Percentiles rank a stretch among this genome's conserved stretches.
phyloP scores from a whole-genome alignment of 345 rosid species.

The Brassica carinata region DNA sequence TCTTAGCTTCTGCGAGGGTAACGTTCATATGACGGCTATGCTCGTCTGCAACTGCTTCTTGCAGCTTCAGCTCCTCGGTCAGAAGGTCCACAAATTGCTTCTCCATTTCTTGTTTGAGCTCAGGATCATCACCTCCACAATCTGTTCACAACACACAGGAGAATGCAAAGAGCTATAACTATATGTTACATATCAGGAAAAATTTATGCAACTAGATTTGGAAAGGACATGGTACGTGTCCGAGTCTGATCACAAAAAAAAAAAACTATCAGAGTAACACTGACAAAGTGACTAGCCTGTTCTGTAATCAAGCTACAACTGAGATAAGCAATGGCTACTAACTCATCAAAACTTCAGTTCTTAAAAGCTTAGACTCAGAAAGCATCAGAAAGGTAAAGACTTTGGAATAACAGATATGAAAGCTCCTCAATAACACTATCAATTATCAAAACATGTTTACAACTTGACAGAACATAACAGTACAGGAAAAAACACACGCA shows the following conservation, averaged over 20 bases:
- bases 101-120: slow-evolving; percentile 90
- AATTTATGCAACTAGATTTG: neutral
- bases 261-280: neutral
- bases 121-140: slow-evolving; percentile 86
- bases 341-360: neutral
- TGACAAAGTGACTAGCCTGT: neutral
- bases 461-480: neutral
- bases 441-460: neutral
- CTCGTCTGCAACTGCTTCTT: slow-evolving; percentile 84
- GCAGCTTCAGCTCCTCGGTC: slow-evolving; percentile 87
- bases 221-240: neutral
- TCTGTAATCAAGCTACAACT: neutral
- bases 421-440: neutral
- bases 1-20: slow-evolving; percentile 81
- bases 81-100: slow-evolving; percentile 94
- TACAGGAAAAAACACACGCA: neutral
- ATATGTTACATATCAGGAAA: neutral
- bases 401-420: neutral
- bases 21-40: slow-evolving; percentile 81
- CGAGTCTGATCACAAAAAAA: neutral
- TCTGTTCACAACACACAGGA: slow-evolving; percentile 50
- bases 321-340: neutral
- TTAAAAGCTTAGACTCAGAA: neutral
- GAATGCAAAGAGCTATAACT: neutral
- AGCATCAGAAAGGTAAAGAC: neutral